These are phyloP conservation scores for Lactarius tabidus DNA, from an alignment of 768 basidiomycete species.

Conservation along the genomic window DNA sequence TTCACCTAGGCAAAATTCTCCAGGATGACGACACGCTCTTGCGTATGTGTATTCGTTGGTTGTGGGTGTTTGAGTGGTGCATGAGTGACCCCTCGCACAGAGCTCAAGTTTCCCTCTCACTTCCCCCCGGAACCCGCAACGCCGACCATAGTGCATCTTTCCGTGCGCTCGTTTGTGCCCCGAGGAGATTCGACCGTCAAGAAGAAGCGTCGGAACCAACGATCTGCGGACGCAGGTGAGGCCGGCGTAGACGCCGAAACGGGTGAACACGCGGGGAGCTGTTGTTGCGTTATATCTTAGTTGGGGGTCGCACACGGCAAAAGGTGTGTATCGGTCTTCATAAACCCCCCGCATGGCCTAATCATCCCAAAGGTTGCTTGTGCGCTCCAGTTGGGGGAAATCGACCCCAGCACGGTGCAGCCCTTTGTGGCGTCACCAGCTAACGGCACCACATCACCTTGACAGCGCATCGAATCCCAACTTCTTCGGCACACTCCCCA, in stretches of 20 bases:
- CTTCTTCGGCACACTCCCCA: background rate
- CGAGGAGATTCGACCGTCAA: constrained; percentile 46
- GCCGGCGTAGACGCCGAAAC: background rate
- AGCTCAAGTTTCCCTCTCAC: constrained; percentile 33
- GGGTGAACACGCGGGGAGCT: constrained; percentile 30
- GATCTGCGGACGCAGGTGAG: constrained; percentile 24
- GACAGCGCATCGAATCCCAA: background rate
- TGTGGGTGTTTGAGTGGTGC: background rate
- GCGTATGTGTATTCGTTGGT: constrained; percentile 41
- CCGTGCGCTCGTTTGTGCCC: constrained; percentile 57
- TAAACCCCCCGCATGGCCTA: background rate
- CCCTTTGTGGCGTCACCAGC: background rate
- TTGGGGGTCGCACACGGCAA: background rate
- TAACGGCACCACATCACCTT: background rate
- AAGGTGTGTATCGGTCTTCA: background rate
- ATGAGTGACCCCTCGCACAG: constrained; percentile 25
- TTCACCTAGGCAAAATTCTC: constrained; percentile 76
- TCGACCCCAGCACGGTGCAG: background rate
- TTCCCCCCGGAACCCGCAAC: constrained; percentile 31
- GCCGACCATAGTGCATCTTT: constrained; percentile 72
- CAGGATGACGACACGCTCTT: constrained; percentile 77
- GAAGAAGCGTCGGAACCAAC: constrained; percentile 47
- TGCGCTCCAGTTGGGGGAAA: background rate
- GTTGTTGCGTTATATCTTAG: constrained; percentile 40
- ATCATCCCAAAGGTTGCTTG: background rate